These are phyloP conservation scores for Cercis canadensis DNA, from an alignment of 306 rosid species.

Conservation along the genomic window DNA sequence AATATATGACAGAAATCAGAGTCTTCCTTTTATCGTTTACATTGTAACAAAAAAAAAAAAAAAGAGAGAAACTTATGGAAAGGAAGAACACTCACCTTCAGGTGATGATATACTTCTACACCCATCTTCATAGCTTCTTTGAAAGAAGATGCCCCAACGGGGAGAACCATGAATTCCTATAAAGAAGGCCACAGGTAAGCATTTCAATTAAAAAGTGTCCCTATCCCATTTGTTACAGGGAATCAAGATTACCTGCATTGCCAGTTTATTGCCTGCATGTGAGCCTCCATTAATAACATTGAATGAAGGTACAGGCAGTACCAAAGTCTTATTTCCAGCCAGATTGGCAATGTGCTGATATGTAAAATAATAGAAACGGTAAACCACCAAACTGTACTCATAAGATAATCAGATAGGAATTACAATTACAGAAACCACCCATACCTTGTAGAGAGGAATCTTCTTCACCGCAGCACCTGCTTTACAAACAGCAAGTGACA, in stretches of 20 bases:
- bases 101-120: slow-evolving; percentile 93
- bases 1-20: background rate
- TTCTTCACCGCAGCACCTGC: slow-evolving; percentile 86
- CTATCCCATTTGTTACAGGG: background rate
- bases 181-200: slow-evolving; percentile 24
- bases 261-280: slow-evolving; percentile 98
- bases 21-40: background rate
- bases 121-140: slow-evolving; percentile 99
- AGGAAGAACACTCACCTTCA: slow-evolving; percentile 60
- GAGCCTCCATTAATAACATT: slow-evolving; percentile 98
- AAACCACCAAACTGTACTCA: slow-evolving; percentile 29
- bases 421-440: slow-evolving; percentile 1
- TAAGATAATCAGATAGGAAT: slow-evolving; percentile 8
- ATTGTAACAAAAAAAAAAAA: background rate
- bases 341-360: slow-evolving; percentile 94
- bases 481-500: slow-evolving; percentile 94
- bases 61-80: background rate
- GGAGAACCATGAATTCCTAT: slow-evolving; percentile 99
- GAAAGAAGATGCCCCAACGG: slow-evolving; percentile 91
- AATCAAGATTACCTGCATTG: slow-evolving; percentile 79
- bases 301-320: slow-evolving; percentile 94
- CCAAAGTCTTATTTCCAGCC: slow-evolving; percentile 90
- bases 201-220: background rate
- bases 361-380: slow-evolving; percentile 20
- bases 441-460: slow-evolving; percentile 89